Evolutionary conservation across 805 yeast species (phyloP).

Genomic region (Wickerhamiella domercqiae): DNA sequence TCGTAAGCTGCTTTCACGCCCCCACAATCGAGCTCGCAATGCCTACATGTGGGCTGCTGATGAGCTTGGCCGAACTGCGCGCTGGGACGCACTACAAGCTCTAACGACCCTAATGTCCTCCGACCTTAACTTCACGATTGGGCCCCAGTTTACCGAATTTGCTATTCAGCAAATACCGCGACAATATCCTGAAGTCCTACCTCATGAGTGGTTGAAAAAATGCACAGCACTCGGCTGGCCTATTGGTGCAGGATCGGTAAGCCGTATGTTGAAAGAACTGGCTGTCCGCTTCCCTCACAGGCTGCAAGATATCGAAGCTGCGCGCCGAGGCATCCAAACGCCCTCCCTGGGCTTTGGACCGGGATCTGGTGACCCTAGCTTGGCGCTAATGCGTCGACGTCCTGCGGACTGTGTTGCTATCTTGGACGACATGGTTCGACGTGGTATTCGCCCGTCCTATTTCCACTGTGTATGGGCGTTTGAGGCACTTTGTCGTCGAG

Average conservation of each 20-base stretch:
- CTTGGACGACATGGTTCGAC: slow-evolving; percentile 6
- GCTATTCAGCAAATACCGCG: slow-evolving; percentile 10
- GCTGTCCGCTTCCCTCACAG: neutral
- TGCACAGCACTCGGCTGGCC: slow-evolving; percentile 13
- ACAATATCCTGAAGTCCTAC: slow-evolving; percentile 6
- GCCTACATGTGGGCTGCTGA: slow-evolving; percentile 8
- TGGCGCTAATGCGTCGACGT: neutral
- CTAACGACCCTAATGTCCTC: slow-evolving; percentile 8
- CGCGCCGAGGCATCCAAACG: neutral
- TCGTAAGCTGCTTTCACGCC: neutral
- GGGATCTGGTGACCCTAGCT: neutral
- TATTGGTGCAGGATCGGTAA: slow-evolving; percentile 2
- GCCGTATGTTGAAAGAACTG: neutral
- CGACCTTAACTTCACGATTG: slow-evolving; percentile 1
- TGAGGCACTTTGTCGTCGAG: slow-evolving; percentile 6
- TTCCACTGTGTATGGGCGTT: slow-evolving; percentile 9
- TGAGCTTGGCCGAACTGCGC: slow-evolving; percentile 4
- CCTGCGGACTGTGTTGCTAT: slow-evolving; percentile 2
- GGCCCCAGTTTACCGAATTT: slow-evolving; percentile 8
- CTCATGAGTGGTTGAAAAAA: slow-evolving; percentile 10
- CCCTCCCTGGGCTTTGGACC: neutral
- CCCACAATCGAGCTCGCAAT: neutral
- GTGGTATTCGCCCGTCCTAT: slow-evolving; percentile 12
- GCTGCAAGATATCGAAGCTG: neutral
- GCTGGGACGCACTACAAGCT: slow-evolving; percentile 5